Evolutionary conservation across 768 basidiomycete species (phyloP).

Genomic region (Dictyophora rubrovolvata): DNA sequence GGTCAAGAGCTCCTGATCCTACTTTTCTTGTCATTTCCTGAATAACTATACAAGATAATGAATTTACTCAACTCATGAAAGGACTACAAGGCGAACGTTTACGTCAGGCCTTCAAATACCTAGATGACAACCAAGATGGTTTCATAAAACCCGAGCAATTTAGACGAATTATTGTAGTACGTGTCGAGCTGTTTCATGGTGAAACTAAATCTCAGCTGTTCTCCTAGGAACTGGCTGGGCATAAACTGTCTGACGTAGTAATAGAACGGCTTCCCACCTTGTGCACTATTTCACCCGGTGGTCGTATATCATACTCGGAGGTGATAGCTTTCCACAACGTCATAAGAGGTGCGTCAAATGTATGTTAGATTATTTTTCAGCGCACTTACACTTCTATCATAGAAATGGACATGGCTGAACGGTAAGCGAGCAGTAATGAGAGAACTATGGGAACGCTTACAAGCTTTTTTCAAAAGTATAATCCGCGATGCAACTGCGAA

Average conservation of each 20-base stretch:
- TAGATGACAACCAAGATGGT: conserved; percentile 86
- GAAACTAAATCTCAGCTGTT: background rate
- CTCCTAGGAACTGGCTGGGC: conserved; percentile 85
- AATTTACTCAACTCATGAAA: conserved; percentile 98
- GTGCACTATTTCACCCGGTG: conserved; percentile 80
- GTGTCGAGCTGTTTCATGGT: conserved; percentile 18
- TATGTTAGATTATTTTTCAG: background rate
- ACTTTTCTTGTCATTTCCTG: background rate
- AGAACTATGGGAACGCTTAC: background rate
- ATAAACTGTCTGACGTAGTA: conserved; percentile 91
- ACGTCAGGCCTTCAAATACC: conserved; percentile 88
- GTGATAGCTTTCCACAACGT: conserved; percentile 97
- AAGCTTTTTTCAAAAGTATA: conserved; percentile 38
- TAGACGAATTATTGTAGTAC: conserved; percentile 85
- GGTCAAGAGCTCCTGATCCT: conserved; percentile 20
- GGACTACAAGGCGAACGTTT: conserved; percentile 95
- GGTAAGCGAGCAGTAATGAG: conserved; percentile 30
- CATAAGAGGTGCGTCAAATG: conserved; percentile 53
- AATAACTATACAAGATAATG: conserved; percentile 53
- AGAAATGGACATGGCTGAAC: conserved; percentile 98
- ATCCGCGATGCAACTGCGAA: conserved; percentile 84
- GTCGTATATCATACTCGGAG: conserved; percentile 91
- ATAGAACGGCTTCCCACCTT: conserved; percentile 88
- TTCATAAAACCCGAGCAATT: conserved; percentile 92
- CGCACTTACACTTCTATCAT: conserved; percentile 4